These are phyloP conservation scores for Entophlyctis luteolus DNA, from an alignment of 192 early-diverging fungal species.

Conservation along the genomic window DNA sequence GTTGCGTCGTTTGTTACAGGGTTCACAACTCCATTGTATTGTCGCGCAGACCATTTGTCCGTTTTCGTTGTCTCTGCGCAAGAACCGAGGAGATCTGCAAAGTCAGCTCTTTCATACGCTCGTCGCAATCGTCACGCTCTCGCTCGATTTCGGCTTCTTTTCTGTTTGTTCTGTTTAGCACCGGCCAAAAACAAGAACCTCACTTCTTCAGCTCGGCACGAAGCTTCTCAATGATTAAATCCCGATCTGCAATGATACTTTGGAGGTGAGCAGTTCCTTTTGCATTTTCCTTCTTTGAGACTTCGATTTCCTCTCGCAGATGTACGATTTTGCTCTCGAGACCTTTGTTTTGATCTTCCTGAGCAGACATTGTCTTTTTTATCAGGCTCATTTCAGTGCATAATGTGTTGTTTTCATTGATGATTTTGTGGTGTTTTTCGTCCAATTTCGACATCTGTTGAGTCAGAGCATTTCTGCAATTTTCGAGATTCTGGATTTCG, in stretches of 20 bases:
- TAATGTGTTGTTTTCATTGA: neutral
- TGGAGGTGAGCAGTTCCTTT: constrained; percentile 30
- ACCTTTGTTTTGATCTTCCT: constrained; percentile 17
- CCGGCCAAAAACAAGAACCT: neutral
- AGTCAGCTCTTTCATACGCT: constrained; percentile 49
- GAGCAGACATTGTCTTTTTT: constrained; percentile 4
- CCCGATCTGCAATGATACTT: too few relatives aligned
- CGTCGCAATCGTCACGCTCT: constrained; percentile 33
- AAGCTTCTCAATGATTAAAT: constrained; percentile 33
- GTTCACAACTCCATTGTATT: too few relatives aligned
- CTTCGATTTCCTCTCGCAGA: neutral
- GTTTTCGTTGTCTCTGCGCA: constrained; percentile 12
- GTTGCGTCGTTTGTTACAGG: too few relatives aligned
- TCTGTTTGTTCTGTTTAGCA: neutral
- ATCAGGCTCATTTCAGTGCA: neutral
- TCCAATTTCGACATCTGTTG: constrained; percentile 36
- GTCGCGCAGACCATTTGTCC: too few relatives aligned
- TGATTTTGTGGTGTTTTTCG: constrained; percentile 14
- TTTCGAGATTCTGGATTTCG: constrained; percentile 28
- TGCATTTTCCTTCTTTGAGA: constrained; percentile 9
- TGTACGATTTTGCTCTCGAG: constrained; percentile 19
- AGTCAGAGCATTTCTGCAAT: constrained; percentile 12
- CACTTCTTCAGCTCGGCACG: constrained; percentile 17
- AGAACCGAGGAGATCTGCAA: constrained; percentile 37
- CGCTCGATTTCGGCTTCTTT: constrained; percentile 12